A percentile compares a stretch with the other conserved stretches of the same genome.
Conservation (phyloP, 2,329 filamentous ascomycete genomes). For the Fusarium ambrosium region DNA sequence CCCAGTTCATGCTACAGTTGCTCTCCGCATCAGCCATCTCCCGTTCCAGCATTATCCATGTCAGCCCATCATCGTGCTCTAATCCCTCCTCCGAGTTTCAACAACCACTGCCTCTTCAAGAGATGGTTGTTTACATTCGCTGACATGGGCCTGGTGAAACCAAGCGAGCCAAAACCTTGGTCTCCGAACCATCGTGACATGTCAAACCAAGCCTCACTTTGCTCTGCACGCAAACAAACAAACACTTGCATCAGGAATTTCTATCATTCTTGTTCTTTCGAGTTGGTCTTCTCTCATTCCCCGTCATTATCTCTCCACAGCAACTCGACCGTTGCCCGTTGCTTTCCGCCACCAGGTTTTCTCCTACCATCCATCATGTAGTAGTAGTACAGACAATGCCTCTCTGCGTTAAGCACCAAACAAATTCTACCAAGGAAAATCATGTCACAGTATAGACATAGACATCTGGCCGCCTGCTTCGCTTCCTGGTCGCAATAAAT, state of each 20-base stretch:
- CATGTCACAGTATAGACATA: constrained; percentile 27
- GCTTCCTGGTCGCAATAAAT: constrained; percentile 28
- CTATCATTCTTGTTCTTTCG: constrained; percentile 29
- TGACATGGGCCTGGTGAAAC: not conserved
- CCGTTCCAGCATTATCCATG: constrained; percentile 5
- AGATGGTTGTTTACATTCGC: not conserved
- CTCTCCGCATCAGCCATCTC: constrained; percentile 8
- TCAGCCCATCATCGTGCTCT: not conserved
- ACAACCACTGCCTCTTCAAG: constrained; percentile 1
- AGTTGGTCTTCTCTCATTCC: constrained; percentile 26
- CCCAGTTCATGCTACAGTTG: not conserved
- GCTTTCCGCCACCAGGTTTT: constrained; percentile 9
- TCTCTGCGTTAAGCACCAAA: constrained; percentile 21
- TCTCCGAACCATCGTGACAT: not conserved
- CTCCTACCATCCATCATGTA: constrained; percentile 27
- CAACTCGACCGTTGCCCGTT: constrained; percentile 9
- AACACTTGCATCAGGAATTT: constrained; percentile 12
- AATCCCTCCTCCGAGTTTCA: not conserved
- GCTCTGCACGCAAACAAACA: not conserved
- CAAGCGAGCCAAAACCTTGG: not conserved
- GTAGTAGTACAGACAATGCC: constrained; percentile 36
- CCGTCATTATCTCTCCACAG: constrained; percentile 33
- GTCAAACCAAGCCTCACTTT: not conserved
- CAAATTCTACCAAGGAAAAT: constrained; percentile 24
- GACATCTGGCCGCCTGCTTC: constrained; percentile 28